Percentiles rank a stretch among this genome's conserved stretches.
phyloP scores from a whole-genome alignment of 257 asterid genomes.

The Gentiana macrophylla region DNA sequence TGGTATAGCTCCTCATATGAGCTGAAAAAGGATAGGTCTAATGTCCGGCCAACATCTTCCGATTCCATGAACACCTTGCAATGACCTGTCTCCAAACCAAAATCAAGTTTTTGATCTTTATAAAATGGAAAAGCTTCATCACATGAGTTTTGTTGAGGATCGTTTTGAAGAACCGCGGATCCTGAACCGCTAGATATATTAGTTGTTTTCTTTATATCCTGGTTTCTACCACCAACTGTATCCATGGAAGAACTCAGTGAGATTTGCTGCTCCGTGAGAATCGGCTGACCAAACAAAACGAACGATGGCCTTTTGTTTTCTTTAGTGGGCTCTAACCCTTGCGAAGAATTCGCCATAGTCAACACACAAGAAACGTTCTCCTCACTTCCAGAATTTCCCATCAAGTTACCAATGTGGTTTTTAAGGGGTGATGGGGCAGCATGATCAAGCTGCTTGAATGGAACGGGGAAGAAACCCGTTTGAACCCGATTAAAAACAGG shows the following conservation, averaged over 20 bases:
- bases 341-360: conserved; percentile 26
- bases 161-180: conserved; percentile 40
- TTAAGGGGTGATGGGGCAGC: conserved; percentile 12
- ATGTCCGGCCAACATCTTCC: conserved; percentile 50
- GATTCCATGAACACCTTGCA: conserved; percentile 64
- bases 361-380: conserved; percentile 29
- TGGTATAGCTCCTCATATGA: conserved; percentile 47
- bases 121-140: conserved; percentile 33
- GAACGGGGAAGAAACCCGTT: conserved; percentile 34
- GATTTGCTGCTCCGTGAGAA: conserved; percentile 57
- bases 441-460: conserved; percentile 29
- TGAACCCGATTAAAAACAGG: conserved; percentile 43
- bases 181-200: conserved; percentile 47
- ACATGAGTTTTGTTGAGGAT: conserved; percentile 31
- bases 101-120: conserved; percentile 21
- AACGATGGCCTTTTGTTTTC: conserved; percentile 29
- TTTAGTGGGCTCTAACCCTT: conserved; percentile 12
- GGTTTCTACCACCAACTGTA: conserved; percentile 29
- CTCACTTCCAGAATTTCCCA: conserved; percentile 8
- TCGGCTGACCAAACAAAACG: conserved; percentile 56
- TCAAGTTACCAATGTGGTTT: conserved; percentile 1
- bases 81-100: conserved; percentile 32
- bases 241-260: conserved; percentile 32
- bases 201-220: conserved; percentile 15
- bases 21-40: conserved; percentile 31